phyloP scores from a whole-genome alignment of 2,329 filamentous ascomycete genomes.

The Eutypa lata region DNA sequence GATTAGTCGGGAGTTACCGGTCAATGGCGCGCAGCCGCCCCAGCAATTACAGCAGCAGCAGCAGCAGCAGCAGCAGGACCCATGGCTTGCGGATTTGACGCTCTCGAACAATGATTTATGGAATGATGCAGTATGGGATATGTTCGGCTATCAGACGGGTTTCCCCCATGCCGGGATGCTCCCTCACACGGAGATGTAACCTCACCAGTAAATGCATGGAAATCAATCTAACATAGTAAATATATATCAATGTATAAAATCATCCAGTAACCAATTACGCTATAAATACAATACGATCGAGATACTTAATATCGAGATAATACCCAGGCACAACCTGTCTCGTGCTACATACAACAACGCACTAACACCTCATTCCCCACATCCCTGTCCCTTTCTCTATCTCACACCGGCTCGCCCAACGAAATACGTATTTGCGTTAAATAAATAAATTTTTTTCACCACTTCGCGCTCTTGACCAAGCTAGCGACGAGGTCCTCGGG shows the following conservation, averaged over 20 bases:
- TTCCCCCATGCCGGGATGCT: not conserved
- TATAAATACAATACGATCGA: too few relatives aligned
- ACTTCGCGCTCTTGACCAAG: conserved; percentile 1
- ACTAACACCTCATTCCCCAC: too few relatives aligned
- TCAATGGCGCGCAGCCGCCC: not conserved
- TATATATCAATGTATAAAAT: too few relatives aligned
- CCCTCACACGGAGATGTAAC: not conserved
- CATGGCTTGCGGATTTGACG: conserved; percentile 18
- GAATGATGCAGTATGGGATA: conserved; percentile 23
- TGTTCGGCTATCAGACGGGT: conserved; percentile 15
- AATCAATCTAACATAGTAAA: too few relatives aligned
- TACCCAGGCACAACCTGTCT: too few relatives aligned
- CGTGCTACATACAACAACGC: too few relatives aligned
- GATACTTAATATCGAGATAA: too few relatives aligned
- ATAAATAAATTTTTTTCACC: conserved; percentile 2
- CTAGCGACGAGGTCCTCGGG: conserved; percentile 13
- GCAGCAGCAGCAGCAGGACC: conserved; percentile 9
- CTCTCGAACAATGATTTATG: conserved; percentile 21
- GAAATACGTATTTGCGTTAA: not conserved
- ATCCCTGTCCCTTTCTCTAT: too few relatives aligned
- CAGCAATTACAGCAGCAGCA: not conserved
- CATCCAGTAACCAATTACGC: too few relatives aligned
- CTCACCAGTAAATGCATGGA: too few relatives aligned
- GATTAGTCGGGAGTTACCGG: not conserved
- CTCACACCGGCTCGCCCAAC: too few relatives aligned